Base-by-base conservation (phyloP, 352 stramenopile genomes). In the Globisporangium sylvaticum region DNA sequence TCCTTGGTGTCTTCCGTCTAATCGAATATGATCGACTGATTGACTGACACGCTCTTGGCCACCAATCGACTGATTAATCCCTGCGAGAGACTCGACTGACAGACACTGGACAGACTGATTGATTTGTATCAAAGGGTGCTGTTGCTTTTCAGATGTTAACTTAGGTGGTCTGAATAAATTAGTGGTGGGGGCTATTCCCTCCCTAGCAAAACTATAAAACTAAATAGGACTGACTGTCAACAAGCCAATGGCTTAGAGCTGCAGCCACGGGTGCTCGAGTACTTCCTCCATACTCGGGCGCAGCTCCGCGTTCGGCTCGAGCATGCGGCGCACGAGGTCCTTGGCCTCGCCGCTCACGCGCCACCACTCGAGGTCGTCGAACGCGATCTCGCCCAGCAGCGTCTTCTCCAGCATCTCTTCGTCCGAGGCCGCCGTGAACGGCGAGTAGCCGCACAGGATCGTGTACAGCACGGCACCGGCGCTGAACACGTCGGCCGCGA, bases 401-500 rank as follows among this genome's bases (percentile, higher is more conserved):
- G 73, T 90, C 59, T 68, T 70, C 69, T 84, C 71, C 62, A 88
- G 66, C 66, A 88, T 81, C 67, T 91, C 79, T 52, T 88, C 78
- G 48, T 92, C 84, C 9, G 77, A 86, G 14, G 72, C 71, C 0
- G 76, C 75, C 54, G 76, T 80, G 71, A 94, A 94, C 29, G 86
- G 86, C 12, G 79, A 79, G 66, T 85, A 89, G 20, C 86, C 86
- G 60, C 70, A 75, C 20, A 94, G 70, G 63, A 91, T 71, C 7
- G 75, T 89, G 70, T 84, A 94, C 39, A 94, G 66, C 54, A 92
- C 74, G 3, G 78, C 84, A 18, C 86, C 86, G 20, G 84, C 84
- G 66, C 82, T 91, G 34, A 94, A 94, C 31, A 94, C 76, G 54
- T 94, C 84, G 22, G 83, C 80, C 0, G 86, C 86, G n/a, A 78